Conservation (phyloP, 2,329 filamentous ascomycete genomes). For the Orbilia oligospora region DNA sequence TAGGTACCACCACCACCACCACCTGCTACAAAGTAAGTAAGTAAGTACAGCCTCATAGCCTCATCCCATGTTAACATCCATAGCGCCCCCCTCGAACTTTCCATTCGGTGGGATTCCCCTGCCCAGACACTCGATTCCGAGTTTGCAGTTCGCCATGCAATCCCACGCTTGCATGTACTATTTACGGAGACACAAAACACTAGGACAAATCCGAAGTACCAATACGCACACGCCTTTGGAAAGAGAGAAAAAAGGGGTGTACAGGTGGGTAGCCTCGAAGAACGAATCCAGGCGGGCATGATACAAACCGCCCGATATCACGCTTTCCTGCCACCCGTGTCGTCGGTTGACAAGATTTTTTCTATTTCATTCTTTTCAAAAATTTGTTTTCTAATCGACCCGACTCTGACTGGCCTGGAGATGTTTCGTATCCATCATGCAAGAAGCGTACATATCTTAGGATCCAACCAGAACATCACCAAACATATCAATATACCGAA, state of each 20-base stretch:
- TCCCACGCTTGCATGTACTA: slow-evolving; percentile 19
- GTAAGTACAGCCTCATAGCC: slow-evolving; percentile 17
- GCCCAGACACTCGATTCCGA: slow-evolving; percentile 23
- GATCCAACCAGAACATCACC: too few relatives aligned
- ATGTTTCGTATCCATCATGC: background rate
- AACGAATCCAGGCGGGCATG: too few relatives aligned
- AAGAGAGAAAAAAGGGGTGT: background rate
- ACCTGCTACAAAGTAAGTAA: too few relatives aligned
- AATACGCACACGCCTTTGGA: background rate
- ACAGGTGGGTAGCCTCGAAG: too few relatives aligned
- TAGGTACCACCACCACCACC: too few relatives aligned
- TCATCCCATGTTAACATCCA: background rate
- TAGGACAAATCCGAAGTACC: background rate
- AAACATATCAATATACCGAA: too few relatives aligned
- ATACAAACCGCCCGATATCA: background rate
- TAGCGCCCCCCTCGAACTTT: background rate
- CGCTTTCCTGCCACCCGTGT: background rate
- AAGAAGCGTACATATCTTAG: too few relatives aligned
- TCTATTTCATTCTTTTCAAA: background rate
- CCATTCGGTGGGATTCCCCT: slow-evolving; percentile 4
- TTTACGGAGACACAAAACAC: slow-evolving; percentile 12
- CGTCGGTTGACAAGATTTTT: background rate
- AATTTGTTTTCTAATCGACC: too few relatives aligned
- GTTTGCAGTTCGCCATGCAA: slow-evolving; percentile 10
- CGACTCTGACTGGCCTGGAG: background rate